phyloP scores from a whole-genome alignment of 2,329 filamentous ascomycete genomes.

The Botrytis deweyae region DNA sequence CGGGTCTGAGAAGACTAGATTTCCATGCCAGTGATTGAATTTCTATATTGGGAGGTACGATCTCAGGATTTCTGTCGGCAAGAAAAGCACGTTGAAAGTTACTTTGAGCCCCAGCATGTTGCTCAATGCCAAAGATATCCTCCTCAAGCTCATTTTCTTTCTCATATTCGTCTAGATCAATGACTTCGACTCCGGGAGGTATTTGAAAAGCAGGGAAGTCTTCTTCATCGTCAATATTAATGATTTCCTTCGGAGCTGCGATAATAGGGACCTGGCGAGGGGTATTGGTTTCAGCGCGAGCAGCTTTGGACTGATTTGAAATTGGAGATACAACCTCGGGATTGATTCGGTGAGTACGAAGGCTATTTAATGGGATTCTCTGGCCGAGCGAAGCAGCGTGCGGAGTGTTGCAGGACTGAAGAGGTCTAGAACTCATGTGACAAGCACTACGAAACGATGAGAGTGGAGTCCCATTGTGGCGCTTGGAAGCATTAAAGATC shows the following conservation, averaged over 20 bases:
- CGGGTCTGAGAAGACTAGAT: constrained; percentile 29
- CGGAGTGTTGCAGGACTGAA: background rate
- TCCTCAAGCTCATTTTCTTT: background rate
- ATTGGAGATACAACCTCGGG: background rate
- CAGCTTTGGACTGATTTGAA: background rate
- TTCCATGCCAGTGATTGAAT: constrained; percentile 36
- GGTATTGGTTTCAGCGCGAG: background rate
- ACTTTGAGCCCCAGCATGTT: background rate
- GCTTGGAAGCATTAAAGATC: background rate
- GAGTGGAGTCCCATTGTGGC: background rate
- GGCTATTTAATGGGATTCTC: background rate
- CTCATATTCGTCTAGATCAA: constrained; percentile 12
- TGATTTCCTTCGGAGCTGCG: background rate
- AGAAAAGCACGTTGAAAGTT: background rate
- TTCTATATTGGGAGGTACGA: constrained; percentile 36
- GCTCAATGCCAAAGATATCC: background rate
- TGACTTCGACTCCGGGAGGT: background rate
- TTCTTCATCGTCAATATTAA: background rate
- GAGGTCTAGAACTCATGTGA: background rate
- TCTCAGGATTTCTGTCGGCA: constrained; percentile 29
- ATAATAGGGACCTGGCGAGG: background rate
- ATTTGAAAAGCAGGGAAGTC: background rate
- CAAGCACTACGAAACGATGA: background rate
- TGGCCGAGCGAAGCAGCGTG: background rate
- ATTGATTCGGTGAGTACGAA: background rate